Base-by-base conservation (phyloP, 768 basidiomycete species). In the Sporobolomyces roseus region DNA sequence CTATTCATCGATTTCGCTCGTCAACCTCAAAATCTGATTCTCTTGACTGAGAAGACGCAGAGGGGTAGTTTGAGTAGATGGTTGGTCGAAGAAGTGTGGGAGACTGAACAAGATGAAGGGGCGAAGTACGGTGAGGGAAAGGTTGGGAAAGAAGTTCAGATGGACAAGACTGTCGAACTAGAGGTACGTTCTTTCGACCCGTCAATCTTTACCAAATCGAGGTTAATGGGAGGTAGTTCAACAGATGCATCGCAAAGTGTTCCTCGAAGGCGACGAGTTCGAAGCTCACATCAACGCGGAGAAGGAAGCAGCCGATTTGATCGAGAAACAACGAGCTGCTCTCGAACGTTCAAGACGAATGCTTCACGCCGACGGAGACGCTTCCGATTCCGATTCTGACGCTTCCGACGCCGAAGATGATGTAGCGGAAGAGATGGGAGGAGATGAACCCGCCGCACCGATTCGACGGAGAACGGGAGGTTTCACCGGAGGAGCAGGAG, bases 101-200 rank as follows among this genome's bases (percentile, higher is more conserved):
- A 94, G 74, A 80, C 81, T 55, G 81, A 85, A 3, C 96, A 98
- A 79, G 82, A 86, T n/a, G 81, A 84, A 0, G 87, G 88, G 41
- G 86, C 87, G 45, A 88, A 86, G 74, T 96, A 91, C 87, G 92
- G 94, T 70, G 85, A 86, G 74, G 94, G 93, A 8, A 88, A 84
- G 74, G 89, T 97, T 36, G 96, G 96, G 2, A 85, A 83, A 63
- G 90, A 88, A 73, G 80, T 93, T 43, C 87, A 89, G 85, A 83
- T 93, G 83, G 87, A 90, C 66, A 86, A 87, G 43, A 78, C 79
- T 17, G 79, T 93, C 62, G 82, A 81, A 49, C 75, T 97, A 35
- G 84, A 84, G 79, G 91, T 90, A 74, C 38, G 17, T 41, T 41
- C 38, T 41, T 41, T 41, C 27, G 21, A 7, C 25, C 0, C 3